Evolutionary conservation across 371 early-diverging fungal species (phyloP), one percentile per base, ranked within the genome.

Genomic region (Rhizopus arrhizus): DNA sequence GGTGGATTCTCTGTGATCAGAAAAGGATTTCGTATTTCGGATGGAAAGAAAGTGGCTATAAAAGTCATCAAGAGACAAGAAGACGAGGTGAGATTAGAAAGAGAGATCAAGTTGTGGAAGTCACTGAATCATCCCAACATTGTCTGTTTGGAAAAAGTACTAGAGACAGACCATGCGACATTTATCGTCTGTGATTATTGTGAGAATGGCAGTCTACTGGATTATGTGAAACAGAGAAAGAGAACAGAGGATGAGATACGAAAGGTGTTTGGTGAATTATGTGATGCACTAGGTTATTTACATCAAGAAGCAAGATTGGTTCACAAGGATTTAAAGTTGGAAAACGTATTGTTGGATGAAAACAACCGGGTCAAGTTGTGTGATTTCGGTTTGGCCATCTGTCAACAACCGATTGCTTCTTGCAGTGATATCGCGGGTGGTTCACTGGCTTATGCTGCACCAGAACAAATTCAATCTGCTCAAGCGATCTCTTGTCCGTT

Each of bases 261-360:
- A 3, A 40, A 22, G 4, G 69, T 86, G 34, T 91, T 94, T 66
- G 58, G 72, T n/a, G 91, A 95, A 69, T 54, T 95, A 4, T 75
- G 83, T 7, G 71, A 76, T 5, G 93, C 92, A 3, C 64, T 97
- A 0, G 64, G 73, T 16, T 95, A 94, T 65, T 61, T 95, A 47
- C 97, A 97, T 68, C 67, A 70, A 22, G 85, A 89, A 32, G 78
- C 72, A 36, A 62, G 78, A 8, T 73, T 95, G 15, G 86, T 89
- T 28, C 96, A 97, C 67, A 83, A 92, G 43, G 97, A 97, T 69
- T 71, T 97, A 35, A 97, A 97, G 71, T 80, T 89, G 33, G 97
- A 97, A 62, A 96, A 96, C 66, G 82, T 96, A 28, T 62, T 96
- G 22, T 68, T 78, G 13, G 77, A 74, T 50, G 67, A 75, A 40